These are phyloP conservation scores for Fusarium transvaalense DNA, from an alignment of 2,329 filamentous ascomycete genomes.

Conservation along the genomic window DNA sequence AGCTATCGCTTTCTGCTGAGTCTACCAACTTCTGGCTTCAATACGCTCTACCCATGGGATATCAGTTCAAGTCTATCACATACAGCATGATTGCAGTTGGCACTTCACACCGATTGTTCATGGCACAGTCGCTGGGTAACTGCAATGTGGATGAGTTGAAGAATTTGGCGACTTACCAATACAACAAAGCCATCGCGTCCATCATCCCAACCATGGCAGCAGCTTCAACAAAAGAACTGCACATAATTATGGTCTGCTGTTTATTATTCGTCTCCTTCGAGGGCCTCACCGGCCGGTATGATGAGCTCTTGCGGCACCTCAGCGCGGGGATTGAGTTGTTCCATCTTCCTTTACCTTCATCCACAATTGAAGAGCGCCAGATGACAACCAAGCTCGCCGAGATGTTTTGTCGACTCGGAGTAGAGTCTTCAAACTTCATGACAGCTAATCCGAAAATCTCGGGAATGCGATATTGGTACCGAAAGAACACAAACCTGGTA, in stretches of 20 bases:
- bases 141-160: not conserved
- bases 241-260: constrained; percentile 5
- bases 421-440: constrained; percentile 6
- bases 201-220: not conserved
- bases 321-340: not conserved
- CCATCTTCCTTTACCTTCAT: not conserved
- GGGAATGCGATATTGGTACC: not conserved
- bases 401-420: constrained; percentile 2
- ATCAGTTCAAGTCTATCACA: not conserved
- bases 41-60: not conserved
- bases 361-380: not conserved
- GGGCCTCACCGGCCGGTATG: constrained; percentile 1
- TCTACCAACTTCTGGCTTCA: not conserved
- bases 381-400: not conserved
- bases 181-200: constrained; percentile 1
- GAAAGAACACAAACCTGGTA: not conserved
- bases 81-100: constrained; percentile 6
- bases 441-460: not conserved
- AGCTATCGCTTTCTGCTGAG: not conserved
- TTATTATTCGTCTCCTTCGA: constrained; percentile 1
- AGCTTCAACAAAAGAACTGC: not conserved
- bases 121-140: not conserved
- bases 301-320: not conserved
- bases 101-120: not conserved
- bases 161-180: not conserved